Conservation (phyloP, 257 asterid species). For the Solanum sejunctum region DNA sequence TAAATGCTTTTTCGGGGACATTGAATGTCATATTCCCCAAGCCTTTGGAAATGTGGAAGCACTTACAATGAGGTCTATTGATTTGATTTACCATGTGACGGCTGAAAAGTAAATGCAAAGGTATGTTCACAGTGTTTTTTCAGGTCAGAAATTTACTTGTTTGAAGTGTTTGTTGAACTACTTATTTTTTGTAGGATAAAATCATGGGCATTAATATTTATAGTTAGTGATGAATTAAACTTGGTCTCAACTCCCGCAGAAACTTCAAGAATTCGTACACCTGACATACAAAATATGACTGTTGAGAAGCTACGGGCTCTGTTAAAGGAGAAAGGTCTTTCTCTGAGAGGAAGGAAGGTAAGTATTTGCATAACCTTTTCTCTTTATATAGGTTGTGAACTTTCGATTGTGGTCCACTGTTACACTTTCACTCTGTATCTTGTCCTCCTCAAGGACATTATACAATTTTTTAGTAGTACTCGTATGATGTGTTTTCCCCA, state of each 20-base stretch:
- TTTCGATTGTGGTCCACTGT: background rate
- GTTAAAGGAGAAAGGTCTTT: slow-evolving; percentile 63
- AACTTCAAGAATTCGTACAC: slow-evolving; percentile 21
- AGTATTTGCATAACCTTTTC: slow-evolving; percentile 8
- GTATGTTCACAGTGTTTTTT: background rate
- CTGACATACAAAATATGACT: slow-evolving; percentile 47
- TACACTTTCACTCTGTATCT: background rate
- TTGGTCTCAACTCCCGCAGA: slow-evolving; percentile 2
- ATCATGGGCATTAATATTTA: background rate
- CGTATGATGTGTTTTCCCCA: background rate
- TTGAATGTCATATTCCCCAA: background rate
- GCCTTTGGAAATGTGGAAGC: background rate
- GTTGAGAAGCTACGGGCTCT: slow-evolving; percentile 61
- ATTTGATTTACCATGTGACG: background rate
- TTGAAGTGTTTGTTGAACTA: background rate
- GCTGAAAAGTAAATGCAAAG: background rate
- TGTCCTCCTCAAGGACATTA: background rate
- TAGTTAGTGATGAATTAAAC: background rate
- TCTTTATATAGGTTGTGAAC: background rate
- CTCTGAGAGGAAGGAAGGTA: slow-evolving; percentile 61
- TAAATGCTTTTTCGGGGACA: background rate
- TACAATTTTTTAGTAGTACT: background rate
- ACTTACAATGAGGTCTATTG: background rate
- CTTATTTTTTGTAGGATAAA: background rate
- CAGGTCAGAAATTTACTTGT: background rate